Evolutionary conservation across 2,329 filamentous ascomycete species (phyloP).

Genomic region (Colletotrichum sidae): DNA sequence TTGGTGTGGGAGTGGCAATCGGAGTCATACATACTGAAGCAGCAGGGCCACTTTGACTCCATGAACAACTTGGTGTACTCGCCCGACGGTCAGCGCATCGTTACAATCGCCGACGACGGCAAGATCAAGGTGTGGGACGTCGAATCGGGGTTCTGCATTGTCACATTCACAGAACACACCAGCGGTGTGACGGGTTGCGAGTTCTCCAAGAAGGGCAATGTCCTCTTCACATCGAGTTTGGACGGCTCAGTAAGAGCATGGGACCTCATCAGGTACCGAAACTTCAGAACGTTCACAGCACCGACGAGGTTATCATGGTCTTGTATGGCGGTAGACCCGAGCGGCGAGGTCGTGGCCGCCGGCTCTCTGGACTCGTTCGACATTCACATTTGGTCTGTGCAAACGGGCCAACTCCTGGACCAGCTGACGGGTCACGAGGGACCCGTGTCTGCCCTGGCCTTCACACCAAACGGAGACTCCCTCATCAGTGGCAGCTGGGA

Average conservation of each 20-base stretch:
- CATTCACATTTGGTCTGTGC: slow-evolving; percentile 98
- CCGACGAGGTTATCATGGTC: slow-evolving; percentile 92
- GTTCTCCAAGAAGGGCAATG: slow-evolving; percentile 94
- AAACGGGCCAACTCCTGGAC: slow-evolving; percentile 95
- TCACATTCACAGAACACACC: slow-evolving; percentile 97
- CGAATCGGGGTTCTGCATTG: slow-evolving; percentile 95
- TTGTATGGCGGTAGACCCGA: slow-evolving; percentile 95
- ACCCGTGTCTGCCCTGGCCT: slow-evolving; percentile 88
- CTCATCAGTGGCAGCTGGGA: slow-evolving; percentile 97
- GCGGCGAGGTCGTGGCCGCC: slow-evolving; percentile 94
- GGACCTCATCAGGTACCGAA: slow-evolving; percentile 95
- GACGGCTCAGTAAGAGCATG: slow-evolving; percentile 96
- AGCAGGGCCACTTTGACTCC: slow-evolving; percentile 96
- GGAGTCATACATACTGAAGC: slow-evolving; percentile 97
- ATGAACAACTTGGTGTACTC: slow-evolving; percentile 96
- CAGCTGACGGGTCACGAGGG: slow-evolving; percentile 93
- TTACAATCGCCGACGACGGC: slow-evolving; percentile 95
- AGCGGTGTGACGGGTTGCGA: slow-evolving; percentile 94
- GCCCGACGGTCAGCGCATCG: slow-evolving; percentile 90
- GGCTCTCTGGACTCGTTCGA: slow-evolving; percentile 97
- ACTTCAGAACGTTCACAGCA: slow-evolving; percentile 97
- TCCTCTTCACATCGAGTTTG: slow-evolving; percentile 93
- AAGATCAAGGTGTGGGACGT: slow-evolving; percentile 99
- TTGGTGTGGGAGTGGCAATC: slow-evolving; percentile 99
- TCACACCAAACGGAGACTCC: slow-evolving; percentile 85